Base-by-base conservation (phyloP, 2,329 filamentous ascomycete genomes). In the Fusarium sp. region DNA sequence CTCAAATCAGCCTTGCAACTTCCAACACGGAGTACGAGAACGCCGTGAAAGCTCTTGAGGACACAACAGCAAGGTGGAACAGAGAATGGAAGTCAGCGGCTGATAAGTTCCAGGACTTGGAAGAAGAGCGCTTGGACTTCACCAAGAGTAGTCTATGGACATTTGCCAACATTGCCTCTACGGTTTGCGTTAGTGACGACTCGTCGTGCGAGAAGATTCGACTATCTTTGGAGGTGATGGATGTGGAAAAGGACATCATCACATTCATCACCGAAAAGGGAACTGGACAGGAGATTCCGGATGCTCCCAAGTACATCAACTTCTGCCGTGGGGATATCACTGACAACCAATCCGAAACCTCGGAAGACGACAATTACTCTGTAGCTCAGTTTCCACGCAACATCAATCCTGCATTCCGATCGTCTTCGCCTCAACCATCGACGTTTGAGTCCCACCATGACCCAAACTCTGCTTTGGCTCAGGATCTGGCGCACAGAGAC, bases 31-130 rank as follows among this genome's bases (percentile, higher is more conserved):
- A 98, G 75, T 99, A 99, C 77, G 95, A 99, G 79, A 89, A 89
- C 52, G 94, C 96, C 1, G 92, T 99, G 62, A 98, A 98, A 80
- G 87, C 93, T 2, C 86, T 99, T 7, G 95, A 99, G 77, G 96
- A 98, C 73, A 99, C 96, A 0, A 99, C 96, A 1, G 92, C 89
- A 6, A 88, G 95, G 56, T 99, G 96, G 96, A 99, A 99, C 77
- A 88, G 95, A 74, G 96, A 99, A 79, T 99, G 96, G 96, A 99
- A 98, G 81, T 90, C 93, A 21, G 96, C 95, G 1, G 97, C 96
- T 75, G 97, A 97, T 85, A 99, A 98, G 84, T 99, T 99, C 80
- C 97, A 99, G 83, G 97, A 99, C 75, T 88, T 99, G 14, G 96
- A 99, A 81, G 97, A 99, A 79, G 96, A 99, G 81, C 88, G 96